phyloP scores from a whole-genome alignment of 805 yeast species.

The Yarrowia hollandica region DNA sequence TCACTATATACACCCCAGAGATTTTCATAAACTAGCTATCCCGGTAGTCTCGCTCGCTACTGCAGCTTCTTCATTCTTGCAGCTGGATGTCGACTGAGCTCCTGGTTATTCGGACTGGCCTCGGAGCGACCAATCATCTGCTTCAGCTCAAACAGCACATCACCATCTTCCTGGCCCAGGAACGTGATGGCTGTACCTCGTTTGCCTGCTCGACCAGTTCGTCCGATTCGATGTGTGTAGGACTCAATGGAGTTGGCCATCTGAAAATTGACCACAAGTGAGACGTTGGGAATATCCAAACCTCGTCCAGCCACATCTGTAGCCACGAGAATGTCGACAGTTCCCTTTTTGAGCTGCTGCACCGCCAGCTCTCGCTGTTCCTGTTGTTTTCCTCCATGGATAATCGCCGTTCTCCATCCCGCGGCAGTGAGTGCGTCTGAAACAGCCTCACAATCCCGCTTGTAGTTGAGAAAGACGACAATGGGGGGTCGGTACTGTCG shows the following conservation, averaged over 20 bases:
- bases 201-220: constrained; percentile 95
- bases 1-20: no score
- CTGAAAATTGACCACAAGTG: constrained; percentile 82
- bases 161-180: constrained; percentile 57
- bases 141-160: constrained; percentile 52
- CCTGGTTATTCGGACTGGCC: constrained; percentile 46
- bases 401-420: constrained; percentile 55
- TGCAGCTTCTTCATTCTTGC: constrained; percentile 28
- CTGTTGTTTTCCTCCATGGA: constrained; percentile 89
- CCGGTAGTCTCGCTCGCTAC: no score
- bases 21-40: no score
- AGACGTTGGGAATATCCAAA: constrained; percentile 83
- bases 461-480: constrained; percentile 79
- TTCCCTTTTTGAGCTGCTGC: constrained; percentile 54
- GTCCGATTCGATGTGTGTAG: constrained; percentile 89
- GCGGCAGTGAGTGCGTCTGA: constrained; percentile 51
- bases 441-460: constrained; percentile 68
- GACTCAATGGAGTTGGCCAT: constrained; percentile 77
- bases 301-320: constrained; percentile 98
- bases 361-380: constrained; percentile 81
- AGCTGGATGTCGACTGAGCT: constrained; percentile 38
- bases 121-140: constrained; percentile 49
- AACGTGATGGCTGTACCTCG: constrained; percentile 76
- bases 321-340: constrained; percentile 69
- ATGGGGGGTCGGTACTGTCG: constrained; percentile 53